A percentile compares a stretch with the other conserved stretches of the same genome.
Evolutionary conservation across 225 moss, liverwort and hornwort genomes (phyloP).

Genomic region (Sphagnum tenellum): DNA sequence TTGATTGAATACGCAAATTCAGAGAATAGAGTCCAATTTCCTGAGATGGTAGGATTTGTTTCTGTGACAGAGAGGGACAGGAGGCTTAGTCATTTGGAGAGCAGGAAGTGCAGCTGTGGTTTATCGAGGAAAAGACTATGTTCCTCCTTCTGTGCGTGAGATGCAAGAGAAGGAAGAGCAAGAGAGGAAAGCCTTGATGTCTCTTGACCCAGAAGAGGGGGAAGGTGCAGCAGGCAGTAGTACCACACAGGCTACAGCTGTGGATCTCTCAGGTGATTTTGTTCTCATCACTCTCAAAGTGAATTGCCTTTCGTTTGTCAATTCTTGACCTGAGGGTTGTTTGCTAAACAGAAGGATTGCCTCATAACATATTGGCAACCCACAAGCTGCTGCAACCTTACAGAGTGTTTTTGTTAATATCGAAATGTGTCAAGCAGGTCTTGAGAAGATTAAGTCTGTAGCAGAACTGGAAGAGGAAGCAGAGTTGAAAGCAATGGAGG

Average conservation of each 20-base stretch:
- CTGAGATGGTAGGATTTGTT: slow-evolving; percentile 1
- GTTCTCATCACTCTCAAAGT: too few species aligned
- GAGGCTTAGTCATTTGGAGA: slow-evolving; percentile 92
- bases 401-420: too few species aligned
- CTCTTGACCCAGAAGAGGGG: slow-evolving; percentile 26
- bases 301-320: too few species aligned
- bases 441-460: slow-evolving; percentile 11
- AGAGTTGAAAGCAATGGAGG: slow-evolving; percentile 60
- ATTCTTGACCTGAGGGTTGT: too few species aligned
- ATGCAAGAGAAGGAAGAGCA: slow-evolving; percentile 39
- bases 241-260: too few species aligned
- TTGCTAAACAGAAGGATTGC: too few species aligned
- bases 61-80: slow-evolving; percentile 61
- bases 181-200: slow-evolving; percentile 27
- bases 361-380: too few species aligned
- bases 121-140: slow-evolving; percentile 90
- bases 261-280: too few species aligned
- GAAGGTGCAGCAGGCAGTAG: slow-evolving; percentile 4
- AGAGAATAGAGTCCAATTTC: background rate
- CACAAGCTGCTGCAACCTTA: too few species aligned
- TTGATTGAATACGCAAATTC: too few species aligned
- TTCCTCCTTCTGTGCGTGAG: slow-evolving; percentile 44
- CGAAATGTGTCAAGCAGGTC: slow-evolving; percentile 1
- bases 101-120: slow-evolving; percentile 82
- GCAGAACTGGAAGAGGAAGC: slow-evolving; percentile 21